These are phyloP conservation scores for Claviceps spartinae DNA, from an alignment of 2,329 filamentous ascomycete species.

Conservation along the genomic window DNA sequence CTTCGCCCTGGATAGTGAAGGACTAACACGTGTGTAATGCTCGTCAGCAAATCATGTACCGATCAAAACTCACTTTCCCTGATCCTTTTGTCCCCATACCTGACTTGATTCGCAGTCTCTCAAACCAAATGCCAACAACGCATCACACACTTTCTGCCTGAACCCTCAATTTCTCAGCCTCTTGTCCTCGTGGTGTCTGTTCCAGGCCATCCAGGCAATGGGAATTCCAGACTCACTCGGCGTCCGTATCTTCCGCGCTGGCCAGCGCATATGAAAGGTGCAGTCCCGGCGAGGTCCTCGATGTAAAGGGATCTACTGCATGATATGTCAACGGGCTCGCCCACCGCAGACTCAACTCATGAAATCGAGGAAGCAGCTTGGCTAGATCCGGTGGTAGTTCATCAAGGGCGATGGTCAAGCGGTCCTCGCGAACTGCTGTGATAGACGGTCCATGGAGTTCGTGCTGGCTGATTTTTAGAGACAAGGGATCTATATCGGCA, in stretches of 20 bases:
- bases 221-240: conserved; percentile 10
- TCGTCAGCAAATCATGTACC: background rate
- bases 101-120: conserved; percentile 36
- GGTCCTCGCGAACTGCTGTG: conserved; percentile 62
- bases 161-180: background rate
- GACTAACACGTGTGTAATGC: conserved; percentile 28
- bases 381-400: conserved; percentile 61
- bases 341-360: conserved; percentile 72
- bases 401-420: conserved; percentile 56
- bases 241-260: conserved; percentile 7
- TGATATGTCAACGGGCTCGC: conserved; percentile 44
- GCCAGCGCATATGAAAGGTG: conserved; percentile 64
- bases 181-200: background rate
- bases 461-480: conserved; percentile 42
- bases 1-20: conserved; percentile 41
- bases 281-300: conserved; percentile 64
- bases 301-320: conserved; percentile 55
- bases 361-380: conserved; percentile 45
- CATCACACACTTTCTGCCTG: conserved; percentile 34
- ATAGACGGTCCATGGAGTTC: conserved; percentile 44
- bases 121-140: conserved; percentile 44
- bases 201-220: background rate
- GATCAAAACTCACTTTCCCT: background rate
- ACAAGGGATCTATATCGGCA: conserved; percentile 47
- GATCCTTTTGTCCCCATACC: conserved; percentile 10